Evolutionary conservation across 2,329 filamentous ascomycete species (phyloP).

Genomic region (Monilinia aucupariae): DNA sequence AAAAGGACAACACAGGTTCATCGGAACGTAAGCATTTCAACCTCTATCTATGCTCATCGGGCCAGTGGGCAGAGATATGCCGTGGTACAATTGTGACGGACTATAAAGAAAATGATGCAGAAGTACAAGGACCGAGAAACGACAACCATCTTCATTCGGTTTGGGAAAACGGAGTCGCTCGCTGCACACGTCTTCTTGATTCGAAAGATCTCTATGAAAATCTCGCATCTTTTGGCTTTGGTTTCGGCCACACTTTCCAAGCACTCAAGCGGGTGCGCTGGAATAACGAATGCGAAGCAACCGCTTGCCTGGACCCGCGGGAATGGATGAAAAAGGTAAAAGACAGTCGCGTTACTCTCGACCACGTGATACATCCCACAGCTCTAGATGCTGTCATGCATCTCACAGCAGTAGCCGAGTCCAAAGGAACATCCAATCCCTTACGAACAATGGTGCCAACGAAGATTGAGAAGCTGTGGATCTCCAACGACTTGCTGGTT

Average conservation of each 20-base stretch:
- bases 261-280: neutral
- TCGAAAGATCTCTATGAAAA: neutral
- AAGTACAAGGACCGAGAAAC: neutral
- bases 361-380: conserved; percentile 35
- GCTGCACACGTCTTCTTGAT: neutral
- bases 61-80: conserved; percentile 1
- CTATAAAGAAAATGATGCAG: neutral
- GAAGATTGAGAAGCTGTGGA: neutral
- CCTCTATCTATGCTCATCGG: neutral
- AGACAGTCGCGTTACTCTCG: no score
- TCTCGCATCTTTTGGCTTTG: conserved; percentile 37
- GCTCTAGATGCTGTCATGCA: conserved; percentile 37
- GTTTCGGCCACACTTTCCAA: conserved; percentile 41
- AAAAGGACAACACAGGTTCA: no score
- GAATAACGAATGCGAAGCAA: conserved; percentile 18
- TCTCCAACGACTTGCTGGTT: neutral
- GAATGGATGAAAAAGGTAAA: neutral
- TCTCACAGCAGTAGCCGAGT: conserved; percentile 1
- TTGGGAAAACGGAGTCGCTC: neutral
- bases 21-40: neutral
- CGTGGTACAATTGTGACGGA: neutral
- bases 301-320: neutral
- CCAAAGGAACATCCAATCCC: neutral
- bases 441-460: conserved; percentile 18
- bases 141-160: neutral